Conservation (phyloP, 2,329 filamentous ascomycete species). For the Neonectria faginata region DNA sequence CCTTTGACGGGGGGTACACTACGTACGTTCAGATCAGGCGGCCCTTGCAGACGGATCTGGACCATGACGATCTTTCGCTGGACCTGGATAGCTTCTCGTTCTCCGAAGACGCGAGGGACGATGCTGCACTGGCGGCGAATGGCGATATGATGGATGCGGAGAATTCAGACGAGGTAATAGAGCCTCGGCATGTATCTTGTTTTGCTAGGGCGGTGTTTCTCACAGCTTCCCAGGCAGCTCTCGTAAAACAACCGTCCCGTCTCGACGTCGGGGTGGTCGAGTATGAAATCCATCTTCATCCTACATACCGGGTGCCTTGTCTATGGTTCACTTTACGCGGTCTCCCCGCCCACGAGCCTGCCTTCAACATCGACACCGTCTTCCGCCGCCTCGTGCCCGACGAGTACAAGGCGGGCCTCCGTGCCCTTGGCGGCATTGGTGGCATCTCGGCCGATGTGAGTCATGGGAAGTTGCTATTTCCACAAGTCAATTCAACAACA, state of each 20-base stretch:
- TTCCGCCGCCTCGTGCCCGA: constrained; percentile 78
- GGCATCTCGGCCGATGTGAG: constrained; percentile 82
- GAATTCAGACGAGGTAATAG: constrained; percentile 63
- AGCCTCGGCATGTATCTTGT: constrained; percentile 23
- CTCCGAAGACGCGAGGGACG: constrained; percentile 38
- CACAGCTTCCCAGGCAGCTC: constrained; percentile 54
- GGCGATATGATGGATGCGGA: constrained; percentile 63
- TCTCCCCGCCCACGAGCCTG: constrained; percentile 64
- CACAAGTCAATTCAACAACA: constrained; percentile 47
- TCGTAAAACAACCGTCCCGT: constrained; percentile 48
- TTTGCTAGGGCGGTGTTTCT: constrained; percentile 22
- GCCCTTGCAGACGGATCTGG: constrained; percentile 59
- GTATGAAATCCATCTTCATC: constrained; percentile 81
- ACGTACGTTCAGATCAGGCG: constrained; percentile 69
- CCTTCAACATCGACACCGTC: constrained; percentile 74
- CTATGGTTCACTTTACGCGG: constrained; percentile 79
- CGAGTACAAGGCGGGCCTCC: constrained; percentile 71
- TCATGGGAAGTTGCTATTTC: constrained; percentile 49
- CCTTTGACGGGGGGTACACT: constrained; percentile 56
- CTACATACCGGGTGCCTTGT: constrained; percentile 79
- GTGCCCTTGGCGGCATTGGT: constrained; percentile 72
- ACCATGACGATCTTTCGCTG: constrained; percentile 60
- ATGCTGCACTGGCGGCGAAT: constrained; percentile 50
- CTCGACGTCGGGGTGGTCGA: constrained; percentile 63
- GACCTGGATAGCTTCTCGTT: constrained; percentile 62